Evolutionary conservation across 768 basidiomycete species (phyloP), one percentile per base, ranked within the genome.

Genomic region (Mycena galopus): DNA sequence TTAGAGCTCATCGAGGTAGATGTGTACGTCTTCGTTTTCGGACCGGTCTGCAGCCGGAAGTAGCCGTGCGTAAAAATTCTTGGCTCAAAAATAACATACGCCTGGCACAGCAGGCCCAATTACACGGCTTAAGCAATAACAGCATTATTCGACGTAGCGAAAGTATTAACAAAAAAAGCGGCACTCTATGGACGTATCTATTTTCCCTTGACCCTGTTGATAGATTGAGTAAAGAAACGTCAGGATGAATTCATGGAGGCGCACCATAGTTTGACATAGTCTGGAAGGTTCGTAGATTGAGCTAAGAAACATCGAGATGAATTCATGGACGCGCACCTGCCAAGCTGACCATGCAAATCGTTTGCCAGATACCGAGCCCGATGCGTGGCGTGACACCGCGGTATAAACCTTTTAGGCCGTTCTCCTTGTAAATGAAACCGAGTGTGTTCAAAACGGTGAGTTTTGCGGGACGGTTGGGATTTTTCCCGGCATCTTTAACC

Each of bases 321-420:
- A 23, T 42, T 17, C 17, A 5, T 5, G 72, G n/a, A n/a, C n/a
- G n/a, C n/a, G n/a, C n/a, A n/a, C n/a, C 97, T 23, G 97, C 96
- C 74, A 98, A 93, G 25, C 95, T 96, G 76, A 99, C 97, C 97
- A 99, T 99, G 88, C 98, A 99, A 76, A 98, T 88, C 9, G 96
- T 98, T 84, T 98, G 96, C 96, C 96, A 98, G 80, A 97, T 89
- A 71, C 97, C 96, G 71, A 99, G 91, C 73, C 91, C 98, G 78
- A 99, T 95, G 70, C 98, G 95, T 70, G 98, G 98, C 0, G 96
- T 95, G 25, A 99, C 97, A 77, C 98, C 98, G 59, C 98, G 92
- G 87, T 99, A 99, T 35, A 99, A 87, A 35, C 97, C 98, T 83
- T 94, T 96, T 79, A 99, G 87, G 65, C 98, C 98, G 81, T 97